A percentile compares a stretch with the other conserved stretches of the same genome.
phyloP scores from a whole-genome alignment of 2,329 filamentous ascomycete genomes.

The Pseudogymnoascus sp. region DNA sequence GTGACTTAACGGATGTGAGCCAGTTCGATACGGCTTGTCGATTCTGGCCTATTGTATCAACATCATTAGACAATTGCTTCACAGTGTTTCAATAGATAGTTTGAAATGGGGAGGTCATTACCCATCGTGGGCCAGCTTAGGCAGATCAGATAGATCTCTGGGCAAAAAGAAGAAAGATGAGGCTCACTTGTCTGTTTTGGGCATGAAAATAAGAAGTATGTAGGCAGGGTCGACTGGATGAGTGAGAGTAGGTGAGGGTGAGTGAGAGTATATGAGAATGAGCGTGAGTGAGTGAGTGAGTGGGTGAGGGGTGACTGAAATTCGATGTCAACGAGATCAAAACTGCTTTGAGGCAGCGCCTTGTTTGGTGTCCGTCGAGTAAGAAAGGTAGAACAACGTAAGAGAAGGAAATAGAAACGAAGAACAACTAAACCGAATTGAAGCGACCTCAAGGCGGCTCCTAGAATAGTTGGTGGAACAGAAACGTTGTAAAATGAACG shows the following conservation, averaged over 20 bases:
- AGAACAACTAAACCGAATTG: not conserved
- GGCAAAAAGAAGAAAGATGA: not conserved
- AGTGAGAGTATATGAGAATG: no score
- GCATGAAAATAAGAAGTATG: not conserved
- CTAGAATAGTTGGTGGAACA: not conserved
- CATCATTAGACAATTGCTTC: not conserved
- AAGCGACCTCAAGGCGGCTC: not conserved
- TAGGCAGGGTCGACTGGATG: not conserved
- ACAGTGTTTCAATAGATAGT: not conserved
- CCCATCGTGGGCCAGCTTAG: not conserved
- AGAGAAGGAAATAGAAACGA: not conserved
- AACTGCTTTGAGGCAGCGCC: not conserved
- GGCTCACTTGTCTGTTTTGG: not conserved
- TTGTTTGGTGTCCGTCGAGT: not conserved
- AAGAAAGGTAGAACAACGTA: not conserved
- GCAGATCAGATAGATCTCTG: not conserved
- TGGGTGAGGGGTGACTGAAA: no score
- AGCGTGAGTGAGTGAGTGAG: no score
- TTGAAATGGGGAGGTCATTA: not conserved
- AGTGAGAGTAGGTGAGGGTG: not conserved
- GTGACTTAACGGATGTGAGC: not conserved
- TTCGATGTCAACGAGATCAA: not conserved
- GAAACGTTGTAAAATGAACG: not conserved
- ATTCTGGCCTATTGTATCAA: not conserved
- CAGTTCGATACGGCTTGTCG: slow-evolving; percentile 5